phyloP scores from a whole-genome alignment of 75 land plant genomes.

The Adiantum capillusveneris region DNA sequence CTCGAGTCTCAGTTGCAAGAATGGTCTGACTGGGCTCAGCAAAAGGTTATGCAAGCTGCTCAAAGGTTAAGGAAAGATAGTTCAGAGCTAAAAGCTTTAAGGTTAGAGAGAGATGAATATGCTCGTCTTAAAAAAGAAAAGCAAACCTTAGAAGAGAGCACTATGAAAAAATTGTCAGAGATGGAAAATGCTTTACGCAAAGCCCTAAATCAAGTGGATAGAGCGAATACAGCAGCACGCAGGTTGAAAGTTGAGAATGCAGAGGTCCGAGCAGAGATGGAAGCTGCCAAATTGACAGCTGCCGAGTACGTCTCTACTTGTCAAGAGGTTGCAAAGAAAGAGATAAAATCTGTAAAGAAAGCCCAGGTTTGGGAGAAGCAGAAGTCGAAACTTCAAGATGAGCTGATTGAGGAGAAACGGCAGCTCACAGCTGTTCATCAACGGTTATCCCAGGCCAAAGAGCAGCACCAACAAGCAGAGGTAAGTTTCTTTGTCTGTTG shows the following conservation, averaged over 20 bases:
- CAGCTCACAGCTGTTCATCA: constrained; percentile 40
- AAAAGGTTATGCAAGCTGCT: constrained; percentile 93
- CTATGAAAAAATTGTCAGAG: constrained; percentile 73
- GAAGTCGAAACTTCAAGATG: constrained; percentile 53
- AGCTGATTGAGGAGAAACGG: constrained; percentile 51
- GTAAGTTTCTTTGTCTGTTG: constrained; percentile 32
- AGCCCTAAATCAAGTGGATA: constrained; percentile 69
- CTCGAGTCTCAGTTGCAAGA: constrained; percentile 68
- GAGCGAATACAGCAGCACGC: constrained; percentile 49
- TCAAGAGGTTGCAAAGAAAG: constrained; percentile 53
- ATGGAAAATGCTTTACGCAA: constrained; percentile 76
- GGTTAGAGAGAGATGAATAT: constrained; percentile 71
- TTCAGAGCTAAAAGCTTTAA: constrained; percentile 70
- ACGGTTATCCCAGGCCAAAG: constrained; percentile 51
- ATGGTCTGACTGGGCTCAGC: constrained; percentile 90
- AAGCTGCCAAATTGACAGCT: constrained; percentile 68
- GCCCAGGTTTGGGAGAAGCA: constrained; percentile 82
- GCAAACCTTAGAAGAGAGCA: constrained; percentile 70
- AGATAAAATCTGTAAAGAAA: constrained; percentile 50
- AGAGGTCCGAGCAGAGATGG: constrained; percentile 57
- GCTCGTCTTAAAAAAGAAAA: constrained; percentile 62
- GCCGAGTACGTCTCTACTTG: constrained; percentile 61
- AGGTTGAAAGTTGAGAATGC: constrained; percentile 66
- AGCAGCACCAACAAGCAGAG: constrained; percentile 54
- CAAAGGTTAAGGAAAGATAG: constrained; percentile 71